Percentiles rank a stretch among this genome's conserved stretches.
These are phyloP conservation scores for Polygonum aviculare DNA, from an alignment of 148 eudicot species.

Conservation along the genomic window DNA sequence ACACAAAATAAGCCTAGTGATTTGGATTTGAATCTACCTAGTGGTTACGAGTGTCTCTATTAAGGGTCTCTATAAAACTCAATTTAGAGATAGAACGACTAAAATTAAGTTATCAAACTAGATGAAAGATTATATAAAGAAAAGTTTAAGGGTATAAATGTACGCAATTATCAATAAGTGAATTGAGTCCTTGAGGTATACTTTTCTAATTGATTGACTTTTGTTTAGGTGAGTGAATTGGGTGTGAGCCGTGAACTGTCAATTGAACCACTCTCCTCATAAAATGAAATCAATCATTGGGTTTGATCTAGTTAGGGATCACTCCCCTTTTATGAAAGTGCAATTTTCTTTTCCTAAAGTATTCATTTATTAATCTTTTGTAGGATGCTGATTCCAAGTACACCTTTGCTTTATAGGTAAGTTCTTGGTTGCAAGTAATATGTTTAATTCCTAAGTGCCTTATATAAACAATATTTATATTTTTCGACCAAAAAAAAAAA, in stretches of 20 bases:
- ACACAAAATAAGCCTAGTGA: too few relatives aligned
- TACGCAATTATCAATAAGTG: not conserved
- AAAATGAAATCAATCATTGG: slow-evolving; percentile 7
- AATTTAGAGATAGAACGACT: too few relatives aligned
- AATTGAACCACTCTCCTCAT: slow-evolving; percentile 5
- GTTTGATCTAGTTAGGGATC: not conserved
- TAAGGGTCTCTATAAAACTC: too few relatives aligned
- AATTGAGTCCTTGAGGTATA: not conserved
- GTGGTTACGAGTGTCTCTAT: too few relatives aligned
- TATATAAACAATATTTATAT: too few relatives aligned
- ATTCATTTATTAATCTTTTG: not conserved
- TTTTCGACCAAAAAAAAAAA: too few relatives aligned
- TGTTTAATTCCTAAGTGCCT: not conserved
- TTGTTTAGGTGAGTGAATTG: not conserved
- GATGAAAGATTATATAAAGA: too few relatives aligned
- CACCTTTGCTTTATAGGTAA: not conserved
- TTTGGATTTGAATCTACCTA: too few relatives aligned
- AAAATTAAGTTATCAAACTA: too few relatives aligned
- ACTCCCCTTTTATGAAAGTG: not conserved
- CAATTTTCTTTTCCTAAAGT: not conserved
- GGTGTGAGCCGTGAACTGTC: slow-evolving; percentile 5
- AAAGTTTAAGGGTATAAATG: too few relatives aligned
- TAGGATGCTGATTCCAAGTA: slow-evolving; percentile 1
- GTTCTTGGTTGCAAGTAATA: not conserved
- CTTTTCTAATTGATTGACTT: not conserved